Conservation (phyloP, 164 flowering plant species). For the Liquidambar formosana region DNA sequence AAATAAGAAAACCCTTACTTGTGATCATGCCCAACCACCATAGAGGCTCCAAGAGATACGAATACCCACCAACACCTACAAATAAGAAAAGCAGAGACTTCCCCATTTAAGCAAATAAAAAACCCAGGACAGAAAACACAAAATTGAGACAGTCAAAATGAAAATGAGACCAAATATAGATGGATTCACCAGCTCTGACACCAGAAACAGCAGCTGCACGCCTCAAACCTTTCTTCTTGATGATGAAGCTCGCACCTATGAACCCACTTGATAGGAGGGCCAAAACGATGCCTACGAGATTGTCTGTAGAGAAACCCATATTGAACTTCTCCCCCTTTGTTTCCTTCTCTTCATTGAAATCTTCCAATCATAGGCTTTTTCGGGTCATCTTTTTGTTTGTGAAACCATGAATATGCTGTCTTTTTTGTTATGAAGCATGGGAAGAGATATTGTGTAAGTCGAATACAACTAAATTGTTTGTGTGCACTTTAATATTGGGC, state of each 20-base stretch:
- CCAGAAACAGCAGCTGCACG: slow-evolving; percentile 78
- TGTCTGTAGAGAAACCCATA: slow-evolving; percentile 54
- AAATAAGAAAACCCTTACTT: slow-evolving; percentile 42
- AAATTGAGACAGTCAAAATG: not conserved
- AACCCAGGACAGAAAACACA: slow-evolving; percentile 14
- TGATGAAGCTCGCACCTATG: slow-evolving; percentile 76
- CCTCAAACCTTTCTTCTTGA: slow-evolving; percentile 82
- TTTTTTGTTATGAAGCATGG: too few relatives aligned
- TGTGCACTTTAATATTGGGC: too few relatives aligned
- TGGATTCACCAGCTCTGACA: slow-evolving; percentile 60
- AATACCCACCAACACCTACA: slow-evolving; percentile 73
- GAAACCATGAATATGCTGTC: too few relatives aligned
- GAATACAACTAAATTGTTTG: too few relatives aligned
- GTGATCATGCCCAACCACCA: slow-evolving; percentile 92
- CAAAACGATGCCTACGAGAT: slow-evolving; percentile 60
- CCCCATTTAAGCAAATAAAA: slow-evolving; percentile 15
- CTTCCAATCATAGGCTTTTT: slow-evolving; percentile 7
- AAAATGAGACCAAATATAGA: slow-evolving; percentile 2
- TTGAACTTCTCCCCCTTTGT: not conserved
- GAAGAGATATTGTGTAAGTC: too few relatives aligned
- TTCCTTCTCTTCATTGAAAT: slow-evolving; percentile 23
- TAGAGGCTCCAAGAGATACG: slow-evolving; percentile 79
- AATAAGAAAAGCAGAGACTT: slow-evolving; percentile 15
- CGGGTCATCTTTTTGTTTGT: slow-evolving; percentile 2
- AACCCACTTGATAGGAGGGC: slow-evolving; percentile 72